Base-by-base conservation (phyloP, 2,329 filamentous ascomycete genomes). In the Fonsecaea erecta region DNA sequence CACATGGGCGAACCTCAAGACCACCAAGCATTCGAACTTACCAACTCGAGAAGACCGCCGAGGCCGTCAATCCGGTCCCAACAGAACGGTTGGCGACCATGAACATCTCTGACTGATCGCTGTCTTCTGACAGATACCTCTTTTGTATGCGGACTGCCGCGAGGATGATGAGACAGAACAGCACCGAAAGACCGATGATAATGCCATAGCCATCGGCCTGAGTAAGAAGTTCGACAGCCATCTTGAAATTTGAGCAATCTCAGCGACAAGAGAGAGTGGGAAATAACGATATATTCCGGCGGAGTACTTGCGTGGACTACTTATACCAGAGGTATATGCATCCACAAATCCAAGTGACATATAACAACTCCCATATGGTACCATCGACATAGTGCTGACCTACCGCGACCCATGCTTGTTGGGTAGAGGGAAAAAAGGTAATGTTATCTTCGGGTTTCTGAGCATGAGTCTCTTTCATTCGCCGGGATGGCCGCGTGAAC, bases 101-200 rank as follows among this genome's bases (percentile, higher is more conserved):
- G 67, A 77, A 77, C 76, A 77, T 77, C 61, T 77, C 76, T 1
- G 81, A 82, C 16, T 79, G 80, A 26, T 74, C 75, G 6, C 73
- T 76, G 68, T 82, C 79, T 65, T 82, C 80, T 1, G 74, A 66
- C 16, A 81, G 73, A 62, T 80, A 81, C 34, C 68, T 67, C 58
- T 76, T 79, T 71, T 84, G 82, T 2, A 84, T 74, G 43, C 78
- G 78, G 35, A 83, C 77, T 3, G 81, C 81, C 4, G 74, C 69
- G 6, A 84, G 66, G 65, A 83, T 83, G 18, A 84, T 77, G 2
- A 76, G 73, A 60, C 78, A 81, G 67, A 84, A 84, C 1, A 80
- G 66, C 0, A 84, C 73, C 1, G 79, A 79, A 5, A 84, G 77
- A 6, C 81, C 82, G 63, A 83, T 77, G 48, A 84, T 77, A 21